phyloP scores from a whole-genome alignment of 2,329 filamentous ascomycete species.

The Pseudocercospora pini-densiflorae region DNA sequence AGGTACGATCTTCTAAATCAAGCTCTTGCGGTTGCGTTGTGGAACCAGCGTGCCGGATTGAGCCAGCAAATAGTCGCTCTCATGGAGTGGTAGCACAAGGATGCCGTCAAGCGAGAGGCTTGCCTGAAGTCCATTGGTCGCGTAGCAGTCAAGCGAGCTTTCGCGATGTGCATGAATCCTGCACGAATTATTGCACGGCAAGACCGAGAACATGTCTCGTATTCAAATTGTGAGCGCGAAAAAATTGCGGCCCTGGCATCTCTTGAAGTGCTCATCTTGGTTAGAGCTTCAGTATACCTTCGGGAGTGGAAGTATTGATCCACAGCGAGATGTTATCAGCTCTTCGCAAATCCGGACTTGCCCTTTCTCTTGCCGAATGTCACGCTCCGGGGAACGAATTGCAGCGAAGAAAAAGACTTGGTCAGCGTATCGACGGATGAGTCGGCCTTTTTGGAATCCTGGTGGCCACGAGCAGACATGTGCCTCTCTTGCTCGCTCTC shows the following conservation, averaged over 20 bases:
- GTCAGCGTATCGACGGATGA: constrained; percentile 22
- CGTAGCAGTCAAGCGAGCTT: neutral
- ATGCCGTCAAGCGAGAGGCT: constrained; percentile 1
- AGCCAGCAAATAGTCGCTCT: neutral
- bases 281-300: neutral
- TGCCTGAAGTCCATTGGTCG: neutral
- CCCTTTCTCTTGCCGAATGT: constrained; percentile 32
- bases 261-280: no score
- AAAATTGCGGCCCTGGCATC: neutral
- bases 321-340: constrained; percentile 1
- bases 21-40: neutral
- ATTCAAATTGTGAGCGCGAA: neutral
- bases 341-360: constrained; percentile 33
- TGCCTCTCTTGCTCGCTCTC: neutral
- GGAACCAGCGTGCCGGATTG: neutral
- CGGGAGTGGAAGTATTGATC: neutral
- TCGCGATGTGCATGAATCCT: neutral
- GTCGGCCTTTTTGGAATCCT: constrained; percentile 7
- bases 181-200: constrained; percentile 4
- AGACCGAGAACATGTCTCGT: neutral
- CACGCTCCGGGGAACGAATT: constrained; percentile 31
- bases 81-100: neutral
- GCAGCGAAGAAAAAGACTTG: constrained; percentile 31
- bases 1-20: constrained; percentile 10
- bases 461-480: neutral